phyloP scores from a whole-genome alignment of 2,329 filamentous ascomycete genomes.

The Paradendryphiella salina region DNA sequence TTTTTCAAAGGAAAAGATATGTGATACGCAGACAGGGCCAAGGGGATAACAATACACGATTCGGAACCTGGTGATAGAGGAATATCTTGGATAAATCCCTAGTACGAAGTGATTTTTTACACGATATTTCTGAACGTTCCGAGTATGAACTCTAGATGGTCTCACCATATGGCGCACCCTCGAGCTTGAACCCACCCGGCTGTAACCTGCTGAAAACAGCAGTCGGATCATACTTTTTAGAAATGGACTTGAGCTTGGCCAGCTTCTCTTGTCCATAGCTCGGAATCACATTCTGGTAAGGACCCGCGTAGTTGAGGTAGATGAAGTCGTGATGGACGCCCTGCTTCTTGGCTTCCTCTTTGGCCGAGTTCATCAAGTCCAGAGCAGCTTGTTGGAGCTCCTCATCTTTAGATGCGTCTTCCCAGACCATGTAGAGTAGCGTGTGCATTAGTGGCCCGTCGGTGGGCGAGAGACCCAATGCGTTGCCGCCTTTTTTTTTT shows the following conservation, averaged over 20 bases:
- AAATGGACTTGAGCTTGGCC: slow-evolving; percentile 22
- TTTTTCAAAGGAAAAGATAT: too few species aligned
- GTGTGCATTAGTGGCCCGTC: slow-evolving; percentile 25
- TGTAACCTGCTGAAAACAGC: slow-evolving; percentile 28
- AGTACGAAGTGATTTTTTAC: too few species aligned
- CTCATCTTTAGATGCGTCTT: slow-evolving; percentile 16
- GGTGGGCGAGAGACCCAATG: slow-evolving; percentile 29
- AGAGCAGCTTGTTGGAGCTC: slow-evolving; percentile 16
- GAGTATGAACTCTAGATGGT: neutral
- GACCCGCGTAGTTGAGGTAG: slow-evolving; percentile 54
- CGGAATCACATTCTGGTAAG: slow-evolving; percentile 49
- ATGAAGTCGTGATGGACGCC: slow-evolving; percentile 19
- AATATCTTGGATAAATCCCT: too few species aligned
- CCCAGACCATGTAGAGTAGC: slow-evolving; percentile 17
- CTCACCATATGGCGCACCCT: slow-evolving; percentile 20
- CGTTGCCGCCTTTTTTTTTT: slow-evolving; percentile 35
- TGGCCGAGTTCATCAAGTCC: slow-evolving; percentile 21
- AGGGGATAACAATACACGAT: too few species aligned
- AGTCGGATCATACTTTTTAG: slow-evolving; percentile 27
- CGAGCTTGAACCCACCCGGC: slow-evolving; percentile 27
- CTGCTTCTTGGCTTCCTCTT: slow-evolving; percentile 21
- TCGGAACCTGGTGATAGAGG: too few species aligned
- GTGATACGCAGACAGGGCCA: too few species aligned
- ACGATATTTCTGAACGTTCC: too few species aligned
- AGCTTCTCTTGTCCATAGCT: slow-evolving; percentile 49